Conservation (phyloP, 495 filamentous ascomycete genomes). For the Aspergillus saccharolyticus region DNA sequence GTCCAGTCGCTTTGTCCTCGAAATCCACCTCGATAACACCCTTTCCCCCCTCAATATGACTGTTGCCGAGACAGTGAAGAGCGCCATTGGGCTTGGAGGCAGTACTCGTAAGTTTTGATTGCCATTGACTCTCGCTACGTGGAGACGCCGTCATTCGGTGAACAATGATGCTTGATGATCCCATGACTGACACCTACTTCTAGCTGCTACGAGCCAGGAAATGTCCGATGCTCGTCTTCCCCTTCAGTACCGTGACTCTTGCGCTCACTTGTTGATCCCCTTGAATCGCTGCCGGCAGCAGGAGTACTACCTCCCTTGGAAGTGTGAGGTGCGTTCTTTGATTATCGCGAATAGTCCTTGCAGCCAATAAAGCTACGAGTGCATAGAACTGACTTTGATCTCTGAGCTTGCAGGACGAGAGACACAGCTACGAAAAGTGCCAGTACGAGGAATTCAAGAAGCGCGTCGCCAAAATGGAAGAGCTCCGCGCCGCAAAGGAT, state of each 20-base stretch:
- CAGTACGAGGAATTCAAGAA: constrained; percentile 99
- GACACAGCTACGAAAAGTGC: constrained; percentile 98
- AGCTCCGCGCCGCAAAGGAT: constrained; percentile 80
- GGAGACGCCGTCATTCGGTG: constrained; percentile 6
- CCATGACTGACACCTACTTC: constrained; percentile 15
- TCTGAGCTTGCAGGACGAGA: constrained; percentile 60
- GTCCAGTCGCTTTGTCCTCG: constrained; percentile 19
- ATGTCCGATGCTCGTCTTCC: constrained; percentile 91
- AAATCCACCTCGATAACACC: constrained; percentile 14
- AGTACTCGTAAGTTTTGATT: constrained; percentile 35
- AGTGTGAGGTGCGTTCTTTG: constrained; percentile 73
- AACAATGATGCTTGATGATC: constrained; percentile 1
- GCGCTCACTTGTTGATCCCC: constrained; percentile 88
- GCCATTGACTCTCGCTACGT: constrained; percentile 15
- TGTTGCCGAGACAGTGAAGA: constrained; percentile 51
- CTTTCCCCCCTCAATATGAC: constrained; percentile 35
- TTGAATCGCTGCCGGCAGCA: constrained; percentile 91
- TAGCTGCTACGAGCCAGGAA: constrained; percentile 73
- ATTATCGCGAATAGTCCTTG: no score
- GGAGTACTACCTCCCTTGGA: constrained; percentile 94
- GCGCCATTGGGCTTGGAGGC: constrained; percentile 45
- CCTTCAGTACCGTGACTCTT: constrained; percentile 86
- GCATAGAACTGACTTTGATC: constrained; percentile 5
- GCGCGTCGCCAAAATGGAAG: constrained; percentile 97
- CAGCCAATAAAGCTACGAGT: neutral